phyloP scores from a whole-genome alignment of 345 rosid species.

The Anastatica hierochuntica region DNA sequence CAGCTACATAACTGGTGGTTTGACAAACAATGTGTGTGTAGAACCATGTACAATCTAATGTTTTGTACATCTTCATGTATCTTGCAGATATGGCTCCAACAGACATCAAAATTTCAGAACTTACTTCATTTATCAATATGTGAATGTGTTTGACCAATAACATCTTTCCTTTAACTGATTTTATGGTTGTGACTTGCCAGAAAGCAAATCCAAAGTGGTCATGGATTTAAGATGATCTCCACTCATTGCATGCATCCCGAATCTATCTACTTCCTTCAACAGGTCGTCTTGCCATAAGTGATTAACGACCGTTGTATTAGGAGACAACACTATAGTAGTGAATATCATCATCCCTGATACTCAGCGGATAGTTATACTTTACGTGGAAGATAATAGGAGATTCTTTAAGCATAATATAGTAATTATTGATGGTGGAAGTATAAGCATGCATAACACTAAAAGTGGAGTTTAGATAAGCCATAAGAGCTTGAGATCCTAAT shows the following conservation, averaged over 20 bases:
- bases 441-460: slow-evolving; percentile 45
- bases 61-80: slow-evolving; percentile 51
- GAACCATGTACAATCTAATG: slow-evolving; percentile 51
- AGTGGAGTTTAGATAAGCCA: slow-evolving; percentile 12
- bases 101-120: slow-evolving; percentile 55
- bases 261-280: slow-evolving; percentile 27
- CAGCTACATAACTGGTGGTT: background rate
- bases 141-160: no score
- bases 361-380: slow-evolving; percentile 35
- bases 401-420: slow-evolving; percentile 31
- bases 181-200: no score
- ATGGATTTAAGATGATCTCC: no score
- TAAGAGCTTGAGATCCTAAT: no score
- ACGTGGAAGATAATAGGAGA: slow-evolving; percentile 48
- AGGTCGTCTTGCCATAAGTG: slow-evolving; percentile 80
- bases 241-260: no score
- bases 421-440: slow-evolving; percentile 38
- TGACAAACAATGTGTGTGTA: slow-evolving; percentile 50
- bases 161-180: no score
- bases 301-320: slow-evolving; percentile 27
- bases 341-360: slow-evolving; percentile 45
- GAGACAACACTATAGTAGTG: slow-evolving; percentile 36
- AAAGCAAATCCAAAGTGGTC: no score
- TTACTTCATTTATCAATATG: background rate
- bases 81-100: slow-evolving; percentile 52